Base-by-base conservation (phyloP, 192 early-diverging fungal species). In the Coemansia sp. region DNA sequence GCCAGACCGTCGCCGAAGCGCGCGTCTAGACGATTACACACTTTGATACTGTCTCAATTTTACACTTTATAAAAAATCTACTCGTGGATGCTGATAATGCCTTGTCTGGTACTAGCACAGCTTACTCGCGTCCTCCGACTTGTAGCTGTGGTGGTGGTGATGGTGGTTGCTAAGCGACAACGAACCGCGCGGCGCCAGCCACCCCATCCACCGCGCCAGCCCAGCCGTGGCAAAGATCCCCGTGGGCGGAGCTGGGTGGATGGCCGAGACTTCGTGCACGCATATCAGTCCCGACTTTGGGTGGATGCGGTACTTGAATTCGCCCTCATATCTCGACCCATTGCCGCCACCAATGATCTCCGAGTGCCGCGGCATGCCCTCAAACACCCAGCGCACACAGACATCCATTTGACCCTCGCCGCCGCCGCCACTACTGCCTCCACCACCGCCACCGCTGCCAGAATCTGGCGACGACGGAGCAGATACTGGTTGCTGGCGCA, bases 361-460 rank as follows among this genome's bases (percentile, higher is more conserved):
- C 7, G 67, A 40, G 39, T 82, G 74, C 17, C 79, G 40, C 24
- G 79, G 70, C 49, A 65, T 27, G 24, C 74, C 79, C 68, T 82
- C 79, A 62, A 82, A 82, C 45, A 76, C 68, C 79, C 79, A 82
- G 8, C 79, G 62, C 63, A 82, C 73, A 60, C 27, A 62, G 10
- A 82, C 71, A 2, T 76, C 79, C 20, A 63, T 38, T 0, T 6
- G 3, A 56, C 57, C 62, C 0, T 32, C 47, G 12, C 35, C n/a
- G 32, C 25, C 39, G 24, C n/a, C n/a, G n/a, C n/a, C n/a, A n/a
- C 32, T 47, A n/a, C 22, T 38, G n/a, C n/a, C n/a, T n/a, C n/a
- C n/a, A n/a, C n/a, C n/a, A n/a, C n/a, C 2, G 63, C 53, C 39
- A 71, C 41, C 51, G n/a, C n/a, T n/a, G n/a, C n/a, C n/a, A n/a